These are phyloP conservation scores for Vararia minispora DNA, from an alignment of 768 basidiomycete species.

Conservation along the genomic window DNA sequence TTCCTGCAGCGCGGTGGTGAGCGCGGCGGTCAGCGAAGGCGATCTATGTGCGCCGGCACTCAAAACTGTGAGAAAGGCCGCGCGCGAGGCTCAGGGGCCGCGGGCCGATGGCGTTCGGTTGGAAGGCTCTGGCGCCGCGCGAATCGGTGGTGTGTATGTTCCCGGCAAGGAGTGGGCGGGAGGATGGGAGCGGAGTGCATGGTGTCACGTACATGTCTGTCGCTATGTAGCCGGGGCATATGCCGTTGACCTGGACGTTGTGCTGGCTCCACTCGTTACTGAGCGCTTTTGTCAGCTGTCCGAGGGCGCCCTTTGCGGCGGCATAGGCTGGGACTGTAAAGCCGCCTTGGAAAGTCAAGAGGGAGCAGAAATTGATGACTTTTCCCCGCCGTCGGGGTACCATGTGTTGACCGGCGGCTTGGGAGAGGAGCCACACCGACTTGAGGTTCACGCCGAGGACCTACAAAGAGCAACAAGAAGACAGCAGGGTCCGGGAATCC, in stretches of 20 bases:
- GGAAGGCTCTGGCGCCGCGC: slow-evolving; percentile 6
- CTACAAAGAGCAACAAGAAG: slow-evolving; percentile 24
- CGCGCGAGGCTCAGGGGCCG: not conserved
- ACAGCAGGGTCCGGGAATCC: not conserved
- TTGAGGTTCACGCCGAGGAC: slow-evolving; percentile 85
- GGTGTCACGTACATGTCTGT: slow-evolving; percentile 84
- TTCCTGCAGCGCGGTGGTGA: slow-evolving; percentile 33
- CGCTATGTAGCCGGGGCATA: slow-evolving; percentile 80
- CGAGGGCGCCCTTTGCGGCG: slow-evolving; percentile 81
- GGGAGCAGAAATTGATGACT: slow-evolving; percentile 49
- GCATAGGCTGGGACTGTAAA: slow-evolving; percentile 83
- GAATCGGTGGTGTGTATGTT: too few relatives aligned
- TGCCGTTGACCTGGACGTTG: slow-evolving; percentile 82
- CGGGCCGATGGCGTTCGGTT: slow-evolving; percentile 8
- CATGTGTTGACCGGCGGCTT: slow-evolving; percentile 88
- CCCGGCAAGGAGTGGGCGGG: not conserved
- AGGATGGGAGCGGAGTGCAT: slow-evolving; percentile 12
- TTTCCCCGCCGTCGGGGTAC: slow-evolving; percentile 59
- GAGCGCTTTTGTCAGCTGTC: slow-evolving; percentile 79
- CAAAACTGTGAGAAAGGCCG: not conserved
- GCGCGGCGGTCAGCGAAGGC: not conserved
- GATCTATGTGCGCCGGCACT: too few relatives aligned
- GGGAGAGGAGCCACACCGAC: slow-evolving; percentile 73
- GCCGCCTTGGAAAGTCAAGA: slow-evolving; percentile 35
- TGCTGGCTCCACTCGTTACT: slow-evolving; percentile 89